Percentiles rank a stretch among this genome's conserved stretches.
These are phyloP conservation scores for Trichoderma guizhouense DNA, from an alignment of 2,329 filamentous ascomycete species.

Conservation along the genomic window DNA sequence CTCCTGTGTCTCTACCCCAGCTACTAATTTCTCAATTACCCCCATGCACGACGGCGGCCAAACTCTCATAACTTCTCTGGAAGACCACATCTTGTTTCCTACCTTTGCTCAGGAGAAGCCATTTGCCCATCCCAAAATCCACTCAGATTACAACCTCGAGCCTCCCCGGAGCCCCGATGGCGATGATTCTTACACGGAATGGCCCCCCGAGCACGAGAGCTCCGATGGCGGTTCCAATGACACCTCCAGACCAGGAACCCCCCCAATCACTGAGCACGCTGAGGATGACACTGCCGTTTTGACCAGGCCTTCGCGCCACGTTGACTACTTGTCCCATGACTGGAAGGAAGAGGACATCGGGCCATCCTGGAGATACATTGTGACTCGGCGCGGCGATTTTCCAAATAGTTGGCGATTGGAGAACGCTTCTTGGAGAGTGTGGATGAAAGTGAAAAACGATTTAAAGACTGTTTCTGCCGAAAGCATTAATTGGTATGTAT, in stretches of 20 bases:
- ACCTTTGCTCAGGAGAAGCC: background rate
- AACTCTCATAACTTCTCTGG: background rate
- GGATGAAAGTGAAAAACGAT: background rate
- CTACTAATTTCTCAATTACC: background rate
- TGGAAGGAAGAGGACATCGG: background rate
- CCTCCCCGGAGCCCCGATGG: background rate
- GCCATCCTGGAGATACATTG: background rate
- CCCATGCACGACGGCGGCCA: background rate
- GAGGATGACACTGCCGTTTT: background rate
- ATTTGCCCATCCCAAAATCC: background rate
- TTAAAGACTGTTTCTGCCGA: background rate
- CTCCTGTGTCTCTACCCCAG: background rate
- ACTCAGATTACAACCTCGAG: background rate
- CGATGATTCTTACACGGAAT: background rate
- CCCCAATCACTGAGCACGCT: background rate
- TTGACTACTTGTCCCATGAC: background rate
- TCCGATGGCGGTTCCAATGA: background rate
- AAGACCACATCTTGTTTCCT: background rate
- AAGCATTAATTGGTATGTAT: background rate
- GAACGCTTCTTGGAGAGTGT: background rate
- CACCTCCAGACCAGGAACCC: background rate
- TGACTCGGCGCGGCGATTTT: background rate
- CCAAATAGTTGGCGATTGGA: background rate
- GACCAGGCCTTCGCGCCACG: background rate
- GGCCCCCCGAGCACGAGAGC: background rate